These are phyloP conservation scores for Triangularia setosa DNA, from an alignment of 2,329 filamentous ascomycete species.

Conservation along the genomic window DNA sequence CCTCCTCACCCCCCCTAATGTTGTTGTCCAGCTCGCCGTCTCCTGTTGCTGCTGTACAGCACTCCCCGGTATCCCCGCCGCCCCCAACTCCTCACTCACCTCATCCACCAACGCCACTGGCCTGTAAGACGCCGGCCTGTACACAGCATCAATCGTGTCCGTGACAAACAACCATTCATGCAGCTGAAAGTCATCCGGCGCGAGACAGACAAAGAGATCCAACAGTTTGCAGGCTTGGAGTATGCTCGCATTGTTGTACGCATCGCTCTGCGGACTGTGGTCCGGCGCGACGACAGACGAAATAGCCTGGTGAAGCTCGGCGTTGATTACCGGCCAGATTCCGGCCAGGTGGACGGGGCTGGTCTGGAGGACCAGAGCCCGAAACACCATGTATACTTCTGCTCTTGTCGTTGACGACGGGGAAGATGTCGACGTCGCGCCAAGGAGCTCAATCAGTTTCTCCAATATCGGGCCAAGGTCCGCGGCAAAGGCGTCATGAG, in stretches of 20 bases:
- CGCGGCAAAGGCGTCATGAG: constrained; percentile 73
- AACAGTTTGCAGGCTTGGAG: constrained; percentile 92
- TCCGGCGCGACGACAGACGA: constrained; percentile 68
- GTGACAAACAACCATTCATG: constrained; percentile 97
- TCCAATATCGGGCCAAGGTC: constrained; percentile 72
- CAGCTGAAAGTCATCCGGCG: constrained; percentile 96
- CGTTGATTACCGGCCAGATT: constrained; percentile 86
- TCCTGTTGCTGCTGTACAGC: constrained; percentile 35
- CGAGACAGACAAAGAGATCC: constrained; percentile 78
- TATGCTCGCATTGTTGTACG: constrained; percentile 71
- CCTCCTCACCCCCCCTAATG: constrained; percentile 32
- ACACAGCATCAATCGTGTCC: constrained; percentile 94
- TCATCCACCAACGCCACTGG: constrained; percentile 79
- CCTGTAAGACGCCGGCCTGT: constrained; percentile 66
- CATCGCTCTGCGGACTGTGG: constrained; percentile 60
- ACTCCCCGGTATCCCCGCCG: not conserved
- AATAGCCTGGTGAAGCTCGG: constrained; percentile 77
- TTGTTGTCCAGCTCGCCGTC: constrained; percentile 32
- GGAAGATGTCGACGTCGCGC: constrained; percentile 80
- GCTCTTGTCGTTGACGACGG: constrained; percentile 85
- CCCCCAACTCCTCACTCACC: constrained; percentile 67
- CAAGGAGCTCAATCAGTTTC: constrained; percentile 81
- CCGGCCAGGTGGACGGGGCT: constrained; percentile 75
- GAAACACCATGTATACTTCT: constrained; percentile 84
- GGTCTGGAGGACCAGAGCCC: constrained; percentile 75